Percentiles rank a stretch among this genome's conserved stretches.
These are phyloP conservation scores for Triadica sebifera DNA, from an alignment of 345 rosid genomes.

Conservation along the genomic window DNA sequence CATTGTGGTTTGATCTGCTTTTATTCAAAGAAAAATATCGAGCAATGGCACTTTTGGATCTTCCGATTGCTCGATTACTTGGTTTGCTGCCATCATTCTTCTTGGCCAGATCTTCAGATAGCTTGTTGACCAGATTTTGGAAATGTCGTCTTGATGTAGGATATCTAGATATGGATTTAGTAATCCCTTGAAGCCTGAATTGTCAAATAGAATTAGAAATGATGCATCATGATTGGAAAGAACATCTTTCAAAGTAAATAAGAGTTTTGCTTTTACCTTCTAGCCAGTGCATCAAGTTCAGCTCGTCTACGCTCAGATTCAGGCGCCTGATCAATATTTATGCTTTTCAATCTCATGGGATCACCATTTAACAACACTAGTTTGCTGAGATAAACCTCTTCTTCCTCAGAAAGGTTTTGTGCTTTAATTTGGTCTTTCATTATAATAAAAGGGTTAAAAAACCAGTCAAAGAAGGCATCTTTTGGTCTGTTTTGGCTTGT, in stretches of 20 bases:
- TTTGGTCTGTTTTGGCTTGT: constrained; percentile 72
- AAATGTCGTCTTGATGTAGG: constrained; percentile 77
- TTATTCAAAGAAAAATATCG: constrained; percentile 54
- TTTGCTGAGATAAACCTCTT: constrained; percentile 78
- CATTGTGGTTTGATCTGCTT: constrained; percentile 45
- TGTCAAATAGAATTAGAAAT: neutral
- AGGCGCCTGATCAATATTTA: constrained; percentile 49
- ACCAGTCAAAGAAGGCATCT: constrained; percentile 88
- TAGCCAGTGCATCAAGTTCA: constrained; percentile 86
- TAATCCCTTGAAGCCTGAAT: constrained; percentile 68
- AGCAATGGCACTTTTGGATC: constrained; percentile 54
- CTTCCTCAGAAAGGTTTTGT: constrained; percentile 55
- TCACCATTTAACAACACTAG: constrained; percentile 66
- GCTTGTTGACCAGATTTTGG: constrained; percentile 43
- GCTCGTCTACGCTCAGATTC: constrained; percentile 72
- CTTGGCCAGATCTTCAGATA: constrained; percentile 60
- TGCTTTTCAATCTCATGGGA: constrained; percentile 50
- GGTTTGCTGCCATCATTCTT: constrained; percentile 37
- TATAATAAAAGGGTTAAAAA: constrained; percentile 76
- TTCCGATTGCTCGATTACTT: constrained; percentile 31
- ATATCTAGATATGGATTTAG: constrained; percentile 76
- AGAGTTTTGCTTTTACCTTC: constrained; percentile 56
- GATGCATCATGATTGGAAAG: no score
- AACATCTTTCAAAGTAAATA: no score
- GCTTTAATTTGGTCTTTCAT: constrained; percentile 90